phyloP scores from a whole-genome alignment of 2,329 filamentous ascomycete genomes.

The Aureobasidium leucospermi region DNA sequence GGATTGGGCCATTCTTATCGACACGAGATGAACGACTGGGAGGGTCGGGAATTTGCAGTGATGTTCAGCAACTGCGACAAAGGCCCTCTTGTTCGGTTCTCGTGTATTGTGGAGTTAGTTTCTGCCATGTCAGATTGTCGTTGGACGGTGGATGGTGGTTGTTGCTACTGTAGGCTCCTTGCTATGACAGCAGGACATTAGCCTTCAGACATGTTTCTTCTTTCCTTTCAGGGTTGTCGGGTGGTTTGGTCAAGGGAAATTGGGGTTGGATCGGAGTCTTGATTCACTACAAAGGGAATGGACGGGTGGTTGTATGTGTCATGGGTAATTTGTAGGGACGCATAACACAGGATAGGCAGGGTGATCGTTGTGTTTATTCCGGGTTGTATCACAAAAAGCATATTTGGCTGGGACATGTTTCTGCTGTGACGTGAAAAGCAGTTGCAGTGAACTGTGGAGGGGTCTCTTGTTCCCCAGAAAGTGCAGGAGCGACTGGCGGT shows the following conservation, averaged over 20 bases:
- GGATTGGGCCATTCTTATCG: not conserved
- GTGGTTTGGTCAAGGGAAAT: not conserved
- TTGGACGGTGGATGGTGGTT: not conserved
- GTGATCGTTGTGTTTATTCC: not conserved
- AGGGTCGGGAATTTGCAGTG: not conserved
- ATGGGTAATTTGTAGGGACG: slow-evolving; percentile 8
- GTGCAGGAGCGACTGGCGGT: not conserved
- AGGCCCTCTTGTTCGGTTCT: not conserved
- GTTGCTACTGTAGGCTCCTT: not conserved
- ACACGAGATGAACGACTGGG: not conserved
- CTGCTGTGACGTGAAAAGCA: not conserved
- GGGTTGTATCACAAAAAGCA: slow-evolving; percentile 9
- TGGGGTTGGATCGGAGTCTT: slow-evolving; percentile 1
- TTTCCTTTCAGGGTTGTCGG: not conserved
- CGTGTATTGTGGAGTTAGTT: not conserved
- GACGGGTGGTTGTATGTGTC: not conserved
- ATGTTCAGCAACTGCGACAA: not conserved
- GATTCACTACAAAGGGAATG: not conserved
- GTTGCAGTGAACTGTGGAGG: not conserved
- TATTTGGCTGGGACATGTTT: not conserved
- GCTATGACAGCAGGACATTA: not conserved
- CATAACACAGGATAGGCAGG: not conserved
- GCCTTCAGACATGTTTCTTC: not conserved
- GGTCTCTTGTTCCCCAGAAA: not conserved
- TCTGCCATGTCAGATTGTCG: not conserved